A percentile compares a stretch with the other conserved stretches of the same genome.
These are phyloP conservation scores for Sporothrix humicola DNA, from an alignment of 2,329 filamentous ascomycete genomes.

Conservation along the genomic window DNA sequence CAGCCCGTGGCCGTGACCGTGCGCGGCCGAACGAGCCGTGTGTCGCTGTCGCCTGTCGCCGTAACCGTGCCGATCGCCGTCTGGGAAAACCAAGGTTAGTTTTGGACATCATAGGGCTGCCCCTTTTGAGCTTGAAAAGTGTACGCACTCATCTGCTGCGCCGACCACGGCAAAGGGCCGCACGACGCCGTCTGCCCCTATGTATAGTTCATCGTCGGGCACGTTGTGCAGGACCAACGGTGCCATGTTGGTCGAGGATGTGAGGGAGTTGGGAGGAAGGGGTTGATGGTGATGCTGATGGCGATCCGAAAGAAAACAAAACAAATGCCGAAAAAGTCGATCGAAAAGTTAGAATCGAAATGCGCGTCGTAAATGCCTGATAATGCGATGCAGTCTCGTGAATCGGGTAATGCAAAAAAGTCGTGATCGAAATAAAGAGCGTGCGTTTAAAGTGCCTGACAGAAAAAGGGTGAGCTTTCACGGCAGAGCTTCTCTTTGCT, in stretches of 20 bases:
- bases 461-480: slow-evolving; percentile 18
- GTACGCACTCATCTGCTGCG: slow-evolving; percentile 36
- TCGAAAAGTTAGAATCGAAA: neutral
- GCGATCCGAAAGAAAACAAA: neutral
- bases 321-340: neutral
- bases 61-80: slow-evolving; percentile 57
- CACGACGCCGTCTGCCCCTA: slow-evolving; percentile 68
- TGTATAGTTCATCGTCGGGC: slow-evolving; percentile 69
- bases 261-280: neutral
- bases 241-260: slow-evolving; percentile 53
- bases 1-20: slow-evolving; percentile 54
- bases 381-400: neutral
- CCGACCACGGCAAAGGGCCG: slow-evolving; percentile 68
- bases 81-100: slow-evolving; percentile 43
- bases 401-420: neutral
- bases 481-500: slow-evolving; percentile 16
- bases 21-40: slow-evolving; percentile 70
- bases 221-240: slow-evolving; percentile 72
- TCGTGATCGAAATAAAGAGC: slow-evolving; percentile 9
- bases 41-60: slow-evolving; percentile 55
- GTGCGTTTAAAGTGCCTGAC: neutral
- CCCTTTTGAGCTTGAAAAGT: neutral
- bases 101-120: neutral
- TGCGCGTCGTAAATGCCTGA: neutral
- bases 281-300: too few species aligned